These are phyloP conservation scores for Spathaspora jeffriesii DNA, from an alignment of 1,139 yeast genomes.

Conservation along the genomic window DNA sequence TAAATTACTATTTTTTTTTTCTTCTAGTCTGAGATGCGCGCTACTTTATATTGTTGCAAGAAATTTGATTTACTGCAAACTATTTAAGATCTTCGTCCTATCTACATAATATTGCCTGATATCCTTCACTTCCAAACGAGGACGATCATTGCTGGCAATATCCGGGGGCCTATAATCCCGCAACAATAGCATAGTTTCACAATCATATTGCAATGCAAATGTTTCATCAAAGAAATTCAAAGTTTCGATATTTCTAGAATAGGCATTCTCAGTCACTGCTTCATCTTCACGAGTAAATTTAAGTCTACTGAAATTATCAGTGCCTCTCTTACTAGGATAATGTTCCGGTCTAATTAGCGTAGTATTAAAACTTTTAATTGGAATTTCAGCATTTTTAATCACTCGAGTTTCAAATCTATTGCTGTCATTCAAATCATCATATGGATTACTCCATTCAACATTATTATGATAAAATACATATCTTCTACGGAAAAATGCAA, in stretches of 20 bases:
- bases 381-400: conserved; percentile 21
- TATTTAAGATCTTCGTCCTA: conserved; percentile 12
- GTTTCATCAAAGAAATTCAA: conserved; percentile 24
- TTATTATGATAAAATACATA: conserved; percentile 18
- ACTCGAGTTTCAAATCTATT: conserved; percentile 18
- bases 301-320: conserved; percentile 2
- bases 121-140: conserved; percentile 11
- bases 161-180: conserved; percentile 28
- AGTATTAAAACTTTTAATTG: conserved; percentile 25
- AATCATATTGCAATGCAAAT: conserved; percentile 26
- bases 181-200: conserved; percentile 23
- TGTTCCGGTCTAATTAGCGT: conserved; percentile 34
- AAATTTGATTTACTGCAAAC: neutral
- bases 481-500: conserved; percentile 26
- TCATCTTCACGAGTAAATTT: conserved; percentile 24
- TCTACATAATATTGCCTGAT: conserved; percentile 18
- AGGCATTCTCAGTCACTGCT: conserved; percentile 19
- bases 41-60: neutral
- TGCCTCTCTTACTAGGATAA: conserved; percentile 22
- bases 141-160: conserved; percentile 2
- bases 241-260: conserved; percentile 29
- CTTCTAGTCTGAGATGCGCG: neutral
- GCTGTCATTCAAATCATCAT: conserved; percentile 8
- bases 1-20: neutral
- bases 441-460: conserved; percentile 20